Percentiles rank a stretch among this genome's conserved stretches.
Evolutionary conservation across 1,284 basidiomycete species (phyloP).

Genomic region (Golubevia pallescens): DNA sequence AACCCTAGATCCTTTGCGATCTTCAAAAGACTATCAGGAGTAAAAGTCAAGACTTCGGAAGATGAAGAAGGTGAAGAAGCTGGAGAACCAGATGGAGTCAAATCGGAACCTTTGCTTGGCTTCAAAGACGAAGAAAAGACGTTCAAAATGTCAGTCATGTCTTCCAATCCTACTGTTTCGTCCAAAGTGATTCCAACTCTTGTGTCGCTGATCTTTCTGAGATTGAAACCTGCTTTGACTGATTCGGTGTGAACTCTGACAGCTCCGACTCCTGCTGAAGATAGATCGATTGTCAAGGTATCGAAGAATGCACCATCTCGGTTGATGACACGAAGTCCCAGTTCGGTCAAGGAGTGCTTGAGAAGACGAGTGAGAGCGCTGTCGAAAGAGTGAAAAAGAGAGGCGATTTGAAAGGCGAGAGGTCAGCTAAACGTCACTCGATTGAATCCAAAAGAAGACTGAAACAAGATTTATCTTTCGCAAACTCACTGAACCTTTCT

Average conservation of each 20-base stretch:
- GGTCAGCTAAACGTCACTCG: not conserved
- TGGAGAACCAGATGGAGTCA: constrained; percentile 58
- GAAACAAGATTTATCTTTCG: not conserved
- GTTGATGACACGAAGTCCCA: constrained; percentile 74
- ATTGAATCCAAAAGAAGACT: not conserved
- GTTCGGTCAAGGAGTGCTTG: constrained; percentile 72
- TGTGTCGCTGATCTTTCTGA: constrained; percentile 78
- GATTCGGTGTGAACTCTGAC: constrained; percentile 76
- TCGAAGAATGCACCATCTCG: constrained; percentile 79
- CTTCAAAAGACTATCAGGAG: constrained; percentile 37
- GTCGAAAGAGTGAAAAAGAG: not conserved
- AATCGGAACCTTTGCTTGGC: constrained; percentile 55
- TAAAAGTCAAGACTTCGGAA: constrained; percentile 21
- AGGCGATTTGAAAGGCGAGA: not conserved
- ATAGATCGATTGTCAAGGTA: constrained; percentile 85
- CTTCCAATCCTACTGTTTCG: constrained; percentile 76
- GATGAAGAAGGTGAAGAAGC: constrained; percentile 18
- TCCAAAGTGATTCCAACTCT: constrained; percentile 89
- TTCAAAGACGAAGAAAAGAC: constrained; percentile 72
- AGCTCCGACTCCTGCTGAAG: constrained; percentile 71
- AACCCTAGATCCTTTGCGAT: constrained; percentile 36
- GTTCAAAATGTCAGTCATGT: constrained; percentile 77
- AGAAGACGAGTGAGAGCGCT: constrained; percentile 80
- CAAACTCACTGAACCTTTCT: constrained; percentile 75
- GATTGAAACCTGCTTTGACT: constrained; percentile 77